Percentiles rank a stretch among this genome's conserved stretches.
phyloP scores from a whole-genome alignment of 1,139 yeast species.

The Zygoascus meyerae region DNA sequence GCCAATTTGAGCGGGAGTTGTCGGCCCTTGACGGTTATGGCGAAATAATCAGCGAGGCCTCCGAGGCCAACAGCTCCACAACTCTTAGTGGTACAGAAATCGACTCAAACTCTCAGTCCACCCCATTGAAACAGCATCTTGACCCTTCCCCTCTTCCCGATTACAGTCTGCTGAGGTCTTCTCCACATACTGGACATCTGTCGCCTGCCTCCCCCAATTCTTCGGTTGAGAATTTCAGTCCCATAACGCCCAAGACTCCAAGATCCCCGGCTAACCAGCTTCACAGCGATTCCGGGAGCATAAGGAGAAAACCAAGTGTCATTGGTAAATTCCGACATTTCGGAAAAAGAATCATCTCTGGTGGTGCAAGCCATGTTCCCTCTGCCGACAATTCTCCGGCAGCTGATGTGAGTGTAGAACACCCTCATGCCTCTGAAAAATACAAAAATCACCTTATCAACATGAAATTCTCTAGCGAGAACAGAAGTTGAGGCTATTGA shows the following conservation, averaged over 20 bases:
- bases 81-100: not conserved
- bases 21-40: conserved; percentile 10
- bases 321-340: conserved; percentile 6
- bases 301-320: conserved; percentile 6
- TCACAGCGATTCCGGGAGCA: not conserved
- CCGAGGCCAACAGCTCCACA: not conserved
- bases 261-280: conserved; percentile 1
- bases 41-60: not conserved
- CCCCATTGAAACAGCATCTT: not conserved
- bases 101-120: not conserved
- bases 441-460: conserved; percentile 7
- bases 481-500: not conserved
- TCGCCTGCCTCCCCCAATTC: conserved; percentile 1
- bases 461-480: conserved; percentile 9
- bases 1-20: conserved; percentile 8
- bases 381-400: not conserved
- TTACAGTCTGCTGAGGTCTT: not conserved
- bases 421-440: no score
- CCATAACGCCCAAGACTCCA: conserved; percentile 5
- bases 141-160: conserved; percentile 7
- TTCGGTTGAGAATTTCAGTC: conserved; percentile 1
- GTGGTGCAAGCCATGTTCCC: conserved; percentile 3
- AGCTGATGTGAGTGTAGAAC: not conserved
- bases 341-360: conserved; percentile 7
- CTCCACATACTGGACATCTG: not conserved